Conservation (phyloP, 805 yeast genomes). For the Priceomyces haplophilus region DNA sequence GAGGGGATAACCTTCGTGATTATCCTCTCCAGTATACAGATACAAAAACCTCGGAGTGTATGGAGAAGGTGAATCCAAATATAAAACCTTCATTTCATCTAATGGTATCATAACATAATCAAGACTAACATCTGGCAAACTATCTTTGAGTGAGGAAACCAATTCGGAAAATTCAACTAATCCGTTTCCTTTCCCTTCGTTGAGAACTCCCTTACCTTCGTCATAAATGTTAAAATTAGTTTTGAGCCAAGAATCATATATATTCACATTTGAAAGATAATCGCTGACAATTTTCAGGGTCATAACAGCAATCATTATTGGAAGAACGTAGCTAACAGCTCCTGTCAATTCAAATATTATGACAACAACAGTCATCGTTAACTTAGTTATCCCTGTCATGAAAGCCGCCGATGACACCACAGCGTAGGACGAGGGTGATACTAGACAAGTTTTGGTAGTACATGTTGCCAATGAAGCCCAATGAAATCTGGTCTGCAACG, state of each 20-base stretch:
- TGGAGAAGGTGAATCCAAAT: conserved; percentile 21
- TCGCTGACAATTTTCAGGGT: conserved; percentile 72
- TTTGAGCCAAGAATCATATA: conserved; percentile 53
- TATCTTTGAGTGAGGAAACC: conserved; percentile 24
- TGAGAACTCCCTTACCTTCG: conserved; percentile 10
- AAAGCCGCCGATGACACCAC: conserved; percentile 86
- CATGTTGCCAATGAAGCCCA: conserved; percentile 36
- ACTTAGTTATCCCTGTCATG: conserved; percentile 74
- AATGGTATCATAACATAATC: conserved; percentile 30
- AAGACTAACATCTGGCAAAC: conserved; percentile 32
- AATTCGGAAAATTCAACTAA: conserved; percentile 29
- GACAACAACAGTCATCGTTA: conserved; percentile 78
- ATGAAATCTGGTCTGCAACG: conserved; percentile 40
- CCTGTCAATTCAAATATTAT: conserved; percentile 83
- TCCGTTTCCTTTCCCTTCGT: conserved; percentile 40
- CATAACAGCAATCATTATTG: conserved; percentile 82
- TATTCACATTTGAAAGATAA: conserved; percentile 52
- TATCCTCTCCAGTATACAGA: conserved; percentile 26
- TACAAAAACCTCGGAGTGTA: conserved; percentile 21
- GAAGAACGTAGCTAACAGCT: conserved; percentile 77
- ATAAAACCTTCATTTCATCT: conserved; percentile 24
- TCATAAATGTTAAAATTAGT: conserved; percentile 24
- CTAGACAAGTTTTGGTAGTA: conserved; percentile 50
- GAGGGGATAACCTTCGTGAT: conserved; percentile 43
- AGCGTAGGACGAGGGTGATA: conserved; percentile 85